phyloP scores from a whole-genome alignment of 371 early-diverging fungal species.

The Mortierella sp. region DNA sequence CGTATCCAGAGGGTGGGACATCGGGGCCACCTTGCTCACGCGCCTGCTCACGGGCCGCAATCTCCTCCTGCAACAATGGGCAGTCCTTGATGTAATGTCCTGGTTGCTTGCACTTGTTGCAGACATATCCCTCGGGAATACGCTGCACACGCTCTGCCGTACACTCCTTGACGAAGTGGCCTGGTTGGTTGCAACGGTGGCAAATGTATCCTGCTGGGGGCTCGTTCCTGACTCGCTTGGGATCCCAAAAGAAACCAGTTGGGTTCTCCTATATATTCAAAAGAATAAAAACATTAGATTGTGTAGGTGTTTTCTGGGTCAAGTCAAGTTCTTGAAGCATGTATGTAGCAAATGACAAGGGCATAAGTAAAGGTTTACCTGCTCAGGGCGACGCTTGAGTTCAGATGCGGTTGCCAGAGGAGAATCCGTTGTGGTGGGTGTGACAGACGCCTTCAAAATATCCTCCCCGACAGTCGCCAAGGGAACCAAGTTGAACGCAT shows the following conservation, averaged over 20 bases:
- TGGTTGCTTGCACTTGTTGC: slow-evolving; percentile 66
- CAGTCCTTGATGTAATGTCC: slow-evolving; percentile 61
- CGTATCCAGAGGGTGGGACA: slow-evolving; percentile 57
- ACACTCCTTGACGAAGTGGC: slow-evolving; percentile 55
- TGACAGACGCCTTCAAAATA: slow-evolving; percentile 51
- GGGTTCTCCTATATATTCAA: slow-evolving; percentile 21
- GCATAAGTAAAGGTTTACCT: slow-evolving; percentile 11
- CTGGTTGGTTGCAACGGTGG: slow-evolving; percentile 63
- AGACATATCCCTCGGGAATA: slow-evolving; percentile 62
- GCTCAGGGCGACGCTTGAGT: slow-evolving; percentile 51
- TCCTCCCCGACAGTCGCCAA: slow-evolving; percentile 64
- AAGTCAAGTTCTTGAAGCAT: neutral
- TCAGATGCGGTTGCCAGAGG: slow-evolving; percentile 65
- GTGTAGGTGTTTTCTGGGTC: neutral
- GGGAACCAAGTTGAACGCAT: slow-evolving; percentile 89
- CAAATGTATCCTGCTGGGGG: slow-evolving; percentile 67
- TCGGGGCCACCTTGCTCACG: slow-evolving; percentile 13
- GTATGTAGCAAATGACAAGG: neutral
- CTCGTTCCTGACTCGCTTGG: slow-evolving; percentile 41
- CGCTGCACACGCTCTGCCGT: slow-evolving; percentile 15
- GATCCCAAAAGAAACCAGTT: slow-evolving; percentile 29
- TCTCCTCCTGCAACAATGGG: slow-evolving; percentile 16
- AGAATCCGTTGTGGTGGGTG: slow-evolving; percentile 72
- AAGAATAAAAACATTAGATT: neutral
- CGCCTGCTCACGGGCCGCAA: slow-evolving; percentile 22